These are phyloP conservation scores for Fomitopsis schrenkii DNA, from an alignment of 1,284 basidiomycete species.

Conservation along the genomic window DNA sequence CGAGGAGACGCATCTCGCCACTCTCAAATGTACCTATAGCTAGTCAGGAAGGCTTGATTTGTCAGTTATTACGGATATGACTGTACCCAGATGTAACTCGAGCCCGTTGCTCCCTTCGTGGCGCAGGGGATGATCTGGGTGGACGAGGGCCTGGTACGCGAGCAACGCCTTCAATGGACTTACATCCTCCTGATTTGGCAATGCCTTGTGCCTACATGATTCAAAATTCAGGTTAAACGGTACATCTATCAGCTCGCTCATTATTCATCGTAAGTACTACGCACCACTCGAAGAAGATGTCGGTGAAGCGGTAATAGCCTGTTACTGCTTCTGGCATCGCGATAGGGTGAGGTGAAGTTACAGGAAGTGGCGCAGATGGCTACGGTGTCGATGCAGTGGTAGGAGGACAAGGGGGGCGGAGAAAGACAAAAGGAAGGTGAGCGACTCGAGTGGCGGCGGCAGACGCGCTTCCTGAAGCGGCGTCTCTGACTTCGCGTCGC, in stretches of 20 bases:
- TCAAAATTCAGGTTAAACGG: background rate
- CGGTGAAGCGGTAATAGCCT: slow-evolving; percentile 77
- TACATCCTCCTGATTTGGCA: slow-evolving; percentile 47
- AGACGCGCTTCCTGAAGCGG: background rate
- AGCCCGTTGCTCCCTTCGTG: slow-evolving; percentile 57
- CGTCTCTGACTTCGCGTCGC: background rate
- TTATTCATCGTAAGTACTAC: background rate
- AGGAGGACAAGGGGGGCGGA: background rate
- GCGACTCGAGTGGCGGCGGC: background rate
- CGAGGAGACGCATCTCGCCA: slow-evolving; percentile 68
- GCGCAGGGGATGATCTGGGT: slow-evolving; percentile 72
- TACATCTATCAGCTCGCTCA: background rate
- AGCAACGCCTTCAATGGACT: slow-evolving; percentile 66
- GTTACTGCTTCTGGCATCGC: slow-evolving; percentile 37
- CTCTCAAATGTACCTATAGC: slow-evolving; percentile 51
- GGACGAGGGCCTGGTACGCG: slow-evolving; percentile 58
- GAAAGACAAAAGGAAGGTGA: background rate
- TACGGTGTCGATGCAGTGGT: background rate
- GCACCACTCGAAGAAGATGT: slow-evolving; percentile 74
- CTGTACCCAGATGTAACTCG: slow-evolving; percentile 67
- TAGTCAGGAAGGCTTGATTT: background rate
- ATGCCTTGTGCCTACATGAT: slow-evolving; percentile 36
- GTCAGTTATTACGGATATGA: background rate
- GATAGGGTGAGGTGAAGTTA: background rate
- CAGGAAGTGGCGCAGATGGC: background rate